Conservation (phyloP, 2,329 filamentous ascomycete genomes). For the Aspergillus sp. region DNA sequence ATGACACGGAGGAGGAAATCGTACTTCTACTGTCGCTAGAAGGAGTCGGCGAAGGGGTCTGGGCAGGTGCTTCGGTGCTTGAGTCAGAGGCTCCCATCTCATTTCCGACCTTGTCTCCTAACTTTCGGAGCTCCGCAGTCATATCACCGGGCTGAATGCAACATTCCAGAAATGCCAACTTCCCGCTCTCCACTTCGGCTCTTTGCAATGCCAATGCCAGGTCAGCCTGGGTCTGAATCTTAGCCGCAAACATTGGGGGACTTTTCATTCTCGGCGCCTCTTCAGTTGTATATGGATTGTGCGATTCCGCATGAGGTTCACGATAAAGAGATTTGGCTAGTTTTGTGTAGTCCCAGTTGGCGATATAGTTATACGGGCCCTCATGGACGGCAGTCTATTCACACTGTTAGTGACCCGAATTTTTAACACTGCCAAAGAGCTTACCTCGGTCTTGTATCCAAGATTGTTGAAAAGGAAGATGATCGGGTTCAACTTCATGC, state of each 20-base stretch:
- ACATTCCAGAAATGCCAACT: constrained; percentile 10
- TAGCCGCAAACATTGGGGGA: not conserved
- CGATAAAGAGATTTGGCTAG: constrained; percentile 4
- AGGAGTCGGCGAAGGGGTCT: not conserved
- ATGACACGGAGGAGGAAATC: not conserved
- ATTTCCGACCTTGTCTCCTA: not conserved
- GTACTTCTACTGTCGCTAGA: not conserved
- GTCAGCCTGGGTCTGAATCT: not conserved
- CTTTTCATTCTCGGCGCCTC: not conserved
- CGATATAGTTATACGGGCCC: constrained; percentile 11
- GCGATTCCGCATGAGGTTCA: not conserved
- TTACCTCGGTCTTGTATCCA: constrained; percentile 74
- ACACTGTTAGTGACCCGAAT: not conserved
- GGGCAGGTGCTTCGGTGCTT: not conserved
- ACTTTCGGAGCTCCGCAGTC: not conserved
- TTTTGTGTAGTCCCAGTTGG: constrained; percentile 11
- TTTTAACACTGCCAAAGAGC: not conserved
- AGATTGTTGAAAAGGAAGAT: constrained; percentile 81
- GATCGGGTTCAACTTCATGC: constrained; percentile 70
- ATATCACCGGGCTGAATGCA: constrained; percentile 9
- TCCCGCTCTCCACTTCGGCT: constrained; percentile 1
- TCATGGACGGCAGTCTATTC: constrained; percentile 7
- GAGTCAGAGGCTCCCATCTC: not conserved
- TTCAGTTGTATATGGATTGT: constrained; percentile 3
- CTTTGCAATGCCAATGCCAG: not conserved